Conservation (phyloP, 306 rosid species). For the Prunus armeniaca region DNA sequence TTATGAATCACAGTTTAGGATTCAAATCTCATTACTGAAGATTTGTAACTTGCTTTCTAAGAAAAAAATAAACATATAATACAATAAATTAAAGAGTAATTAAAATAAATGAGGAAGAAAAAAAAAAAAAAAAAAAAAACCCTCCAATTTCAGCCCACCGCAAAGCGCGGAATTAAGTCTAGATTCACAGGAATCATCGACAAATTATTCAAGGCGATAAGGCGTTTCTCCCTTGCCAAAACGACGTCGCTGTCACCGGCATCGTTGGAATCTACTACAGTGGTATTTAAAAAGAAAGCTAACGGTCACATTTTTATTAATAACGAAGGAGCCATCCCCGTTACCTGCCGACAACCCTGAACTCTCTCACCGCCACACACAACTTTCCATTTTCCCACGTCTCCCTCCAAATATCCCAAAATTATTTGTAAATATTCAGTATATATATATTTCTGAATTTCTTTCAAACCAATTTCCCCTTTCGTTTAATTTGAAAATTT, state of each 20-base stretch:
- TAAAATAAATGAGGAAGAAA: neutral
- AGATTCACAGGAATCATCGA: neutral
- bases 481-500: neutral
- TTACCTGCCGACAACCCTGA: neutral
- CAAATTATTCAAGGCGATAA: neutral
- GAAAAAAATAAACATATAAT: neutral
- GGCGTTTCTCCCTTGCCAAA: neutral
- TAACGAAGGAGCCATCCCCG: neutral
- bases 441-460: neutral
- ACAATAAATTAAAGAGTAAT: neutral
- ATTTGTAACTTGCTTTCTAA: neutral
- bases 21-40: neutral
- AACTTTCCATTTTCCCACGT: neutral
- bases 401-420: neutral
- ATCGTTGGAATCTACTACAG: neutral
- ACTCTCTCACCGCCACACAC: neutral
- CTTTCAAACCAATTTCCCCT: neutral
- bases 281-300: neutral
- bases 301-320: neutral
- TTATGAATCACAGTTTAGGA: neutral
- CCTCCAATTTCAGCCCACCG: neutral
- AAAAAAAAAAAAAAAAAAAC: no score
- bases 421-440: neutral
- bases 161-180: no score
- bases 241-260: neutral